Percentiles rank a stretch among this genome's conserved stretches.
These are phyloP conservation scores for Dysphania ambrosioides DNA, from an alignment of 148 eudicot species.

Conservation along the genomic window DNA sequence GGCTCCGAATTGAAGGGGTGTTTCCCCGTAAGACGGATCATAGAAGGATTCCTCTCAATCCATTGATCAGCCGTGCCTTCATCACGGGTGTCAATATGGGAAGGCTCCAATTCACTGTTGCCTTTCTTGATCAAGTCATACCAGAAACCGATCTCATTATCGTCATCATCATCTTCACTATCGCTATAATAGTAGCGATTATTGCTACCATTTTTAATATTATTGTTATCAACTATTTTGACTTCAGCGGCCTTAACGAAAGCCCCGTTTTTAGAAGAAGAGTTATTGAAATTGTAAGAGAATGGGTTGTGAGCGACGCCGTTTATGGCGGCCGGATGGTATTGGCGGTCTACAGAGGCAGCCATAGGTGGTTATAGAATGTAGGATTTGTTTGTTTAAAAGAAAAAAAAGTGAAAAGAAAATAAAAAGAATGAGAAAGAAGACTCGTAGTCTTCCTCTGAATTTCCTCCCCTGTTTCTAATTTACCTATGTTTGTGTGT, in stretches of 20 bases:
- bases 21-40: constrained; percentile 91
- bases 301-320: constrained; percentile 32
- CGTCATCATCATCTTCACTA: constrained; percentile 44
- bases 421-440: not conserved
- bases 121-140: constrained; percentile 40
- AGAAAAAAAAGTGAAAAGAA: not conserved
- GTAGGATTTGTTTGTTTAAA: not conserved
- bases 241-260: not conserved
- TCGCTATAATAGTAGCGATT: constrained; percentile 31
- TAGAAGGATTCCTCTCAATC: constrained; percentile 62
- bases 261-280: not conserved
- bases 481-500: not conserved
- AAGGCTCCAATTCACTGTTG: constrained; percentile 55
- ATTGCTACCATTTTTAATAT: not conserved
- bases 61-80: constrained; percentile 78
- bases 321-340: constrained; percentile 35
- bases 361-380: constrained; percentile 39
- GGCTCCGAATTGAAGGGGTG: constrained; percentile 96
- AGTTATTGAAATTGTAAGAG: constrained; percentile 23
- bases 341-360: constrained; percentile 71
- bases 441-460: constrained; percentile 18
- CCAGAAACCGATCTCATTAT: constrained; percentile 10
- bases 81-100: constrained; percentile 52
- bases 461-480: not conserved
- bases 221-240: not conserved